A percentile compares a stretch with the other conserved stretches of the same genome.
Conservation (phyloP, 2,329 filamentous ascomycete genomes). For the Oidium heveae region DNA sequence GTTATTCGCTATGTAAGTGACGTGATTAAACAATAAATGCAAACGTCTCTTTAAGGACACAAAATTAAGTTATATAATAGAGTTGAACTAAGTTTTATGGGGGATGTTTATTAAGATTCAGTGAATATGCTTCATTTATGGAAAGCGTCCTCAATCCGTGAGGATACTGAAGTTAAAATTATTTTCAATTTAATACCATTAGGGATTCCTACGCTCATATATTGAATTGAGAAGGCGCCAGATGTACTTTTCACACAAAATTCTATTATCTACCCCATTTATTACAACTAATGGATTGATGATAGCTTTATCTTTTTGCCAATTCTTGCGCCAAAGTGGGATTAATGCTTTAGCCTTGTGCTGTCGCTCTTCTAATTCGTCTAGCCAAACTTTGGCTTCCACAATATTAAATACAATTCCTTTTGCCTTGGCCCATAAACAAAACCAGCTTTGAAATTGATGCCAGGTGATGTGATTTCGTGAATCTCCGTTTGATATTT, state of each 20-base stretch:
- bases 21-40: too few relatives aligned
- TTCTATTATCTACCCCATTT: not conserved
- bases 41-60: too few relatives aligned
- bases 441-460: conserved; percentile 22
- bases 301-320: not conserved
- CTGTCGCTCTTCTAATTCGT: conserved; percentile 11
- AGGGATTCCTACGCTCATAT: not conserved
- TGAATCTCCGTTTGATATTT: conserved; percentile 6
- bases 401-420: conserved; percentile 19
- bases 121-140: too few relatives aligned
- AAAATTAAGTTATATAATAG: too few relatives aligned
- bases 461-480: conserved; percentile 17
- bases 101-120: too few relatives aligned
- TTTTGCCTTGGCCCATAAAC: not conserved
- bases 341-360: conserved; percentile 20
- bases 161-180: too few relatives aligned
- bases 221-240: not conserved
- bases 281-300: not conserved
- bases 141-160: too few relatives aligned
- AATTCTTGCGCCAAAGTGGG: conserved; percentile 23
- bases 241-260: not conserved
- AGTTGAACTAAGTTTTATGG: too few relatives aligned
- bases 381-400: conserved; percentile 18
- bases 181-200: too few relatives aligned
- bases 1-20: too few relatives aligned